Conservation (phyloP, 1,284 basidiomycete genomes). For the Trichosporon asahii region DNA sequence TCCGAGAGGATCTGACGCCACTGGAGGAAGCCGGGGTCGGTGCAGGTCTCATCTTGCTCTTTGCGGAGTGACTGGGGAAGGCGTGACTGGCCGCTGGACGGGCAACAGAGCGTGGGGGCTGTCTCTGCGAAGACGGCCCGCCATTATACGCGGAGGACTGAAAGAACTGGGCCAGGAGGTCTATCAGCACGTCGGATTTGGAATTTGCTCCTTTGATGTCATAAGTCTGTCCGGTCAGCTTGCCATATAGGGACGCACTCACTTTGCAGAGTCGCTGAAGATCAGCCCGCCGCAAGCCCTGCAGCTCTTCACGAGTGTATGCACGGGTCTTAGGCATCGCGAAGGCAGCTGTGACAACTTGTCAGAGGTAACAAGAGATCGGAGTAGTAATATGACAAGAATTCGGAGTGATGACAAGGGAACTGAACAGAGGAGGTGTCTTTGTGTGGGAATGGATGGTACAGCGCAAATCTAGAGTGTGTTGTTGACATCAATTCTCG, state of each 20-base stretch:
- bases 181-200: conserved; percentile 35
- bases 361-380: too few species aligned
- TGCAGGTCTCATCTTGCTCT: neutral
- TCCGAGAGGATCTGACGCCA: neutral
- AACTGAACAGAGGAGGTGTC: too few species aligned
- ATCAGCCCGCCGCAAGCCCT: conserved; percentile 38
- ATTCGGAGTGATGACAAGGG: too few species aligned
- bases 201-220: conserved; percentile 47
- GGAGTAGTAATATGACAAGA: too few species aligned
- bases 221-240: conserved; percentile 32
- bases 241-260: conserved; percentile 10
- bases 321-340: conserved; percentile 35
- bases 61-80: neutral
- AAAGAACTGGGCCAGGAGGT: conserved; percentile 35
- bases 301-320: conserved; percentile 43
- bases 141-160: conserved; percentile 27
- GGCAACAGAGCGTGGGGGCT: too few species aligned
- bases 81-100: neutral
- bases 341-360: too few species aligned
- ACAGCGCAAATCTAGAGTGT: too few species aligned
- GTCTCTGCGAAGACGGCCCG: neutral
- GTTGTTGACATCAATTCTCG: too few species aligned
- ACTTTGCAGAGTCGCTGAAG: conserved; percentile 47
- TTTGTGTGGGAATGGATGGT: too few species aligned
- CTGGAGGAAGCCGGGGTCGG: neutral